Evolutionary conservation across 2,329 filamentous ascomycete species (phyloP), one percentile per base, ranked within the genome.

Genomic region (Chaetomium sp.): DNA sequence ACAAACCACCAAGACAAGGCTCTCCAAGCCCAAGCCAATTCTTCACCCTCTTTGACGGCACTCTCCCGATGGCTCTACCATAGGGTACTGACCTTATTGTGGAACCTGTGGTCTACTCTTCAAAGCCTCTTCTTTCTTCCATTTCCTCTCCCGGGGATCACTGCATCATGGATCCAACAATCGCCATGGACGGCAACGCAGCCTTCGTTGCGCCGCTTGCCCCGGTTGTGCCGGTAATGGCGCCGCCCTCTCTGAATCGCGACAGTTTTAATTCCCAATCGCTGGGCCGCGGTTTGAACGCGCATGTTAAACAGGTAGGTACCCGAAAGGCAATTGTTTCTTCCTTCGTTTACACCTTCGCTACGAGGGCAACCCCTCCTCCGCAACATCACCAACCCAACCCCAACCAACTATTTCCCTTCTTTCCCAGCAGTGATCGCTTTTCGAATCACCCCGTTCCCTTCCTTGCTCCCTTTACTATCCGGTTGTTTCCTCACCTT

Each of bases 281-380:
- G 66, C 83, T 93, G 60, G 90, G 90, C 67, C 77, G 78, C 55
- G 81, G 82, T 42, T 81, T 91, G 55, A 87, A 92, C 73, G 80
- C 79, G 62, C 80, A 81, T 67, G 85, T 93, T 67, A 91, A 91
- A 75, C 81, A 90, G 84, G 90, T 91, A 82, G 74, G 80, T 73
- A 56, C 45, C 53, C 57, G 35, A 49, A 31, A 4, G 8, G 38
- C 54, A 59, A 62, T 55, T 16, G 33, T 47, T 38, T 49, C 10
- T 49, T 29, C 35, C 35, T n/a, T 23, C 5, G 5, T 47, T 12
- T 6, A 27, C 38, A 27, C n/a, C 53, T 35, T 21, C 31, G 19
- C 54, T 55, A 10, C 31, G 12, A 21, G 19, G 27, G 21, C 2
- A 49, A 31, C 12, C n/a, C 19, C 19, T n/a, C 56, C 25, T 19